Percentiles rank a stretch among this genome's conserved stretches.
These are phyloP conservation scores for Glycine latifolia DNA, from an alignment of 306 rosid species.

Conservation along the genomic window DNA sequence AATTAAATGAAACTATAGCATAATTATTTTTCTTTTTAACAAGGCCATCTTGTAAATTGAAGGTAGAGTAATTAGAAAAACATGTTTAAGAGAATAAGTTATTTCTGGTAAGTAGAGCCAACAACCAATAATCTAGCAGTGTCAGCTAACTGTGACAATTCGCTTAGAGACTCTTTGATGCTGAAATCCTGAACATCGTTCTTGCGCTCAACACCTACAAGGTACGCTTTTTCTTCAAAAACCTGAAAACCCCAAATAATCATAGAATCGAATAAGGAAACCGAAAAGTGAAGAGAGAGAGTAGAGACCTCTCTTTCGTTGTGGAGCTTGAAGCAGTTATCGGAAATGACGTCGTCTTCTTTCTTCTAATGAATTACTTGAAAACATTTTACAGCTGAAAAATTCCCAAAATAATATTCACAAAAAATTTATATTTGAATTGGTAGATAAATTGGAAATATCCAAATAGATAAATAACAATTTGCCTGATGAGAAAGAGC, in stretches of 20 bases:
- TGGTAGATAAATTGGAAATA: no score
- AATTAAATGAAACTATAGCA: not conserved
- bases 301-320: slow-evolving; percentile 75
- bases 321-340: slow-evolving; percentile 76
- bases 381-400: no score
- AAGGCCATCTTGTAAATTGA: not conserved
- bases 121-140: slow-evolving; percentile 90
- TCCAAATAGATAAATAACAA: no score
- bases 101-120: slow-evolving; percentile 88
- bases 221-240: slow-evolving; percentile 87
- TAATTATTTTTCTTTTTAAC: not conserved
- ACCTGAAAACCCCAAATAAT: slow-evolving; percentile 50
- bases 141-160: slow-evolving; percentile 87
- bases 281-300: not conserved
- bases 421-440: no score
- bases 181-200: slow-evolving; percentile 65
- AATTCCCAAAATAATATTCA: no score
- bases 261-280: not conserved
- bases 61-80: slow-evolving; percentile 8
- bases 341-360: slow-evolving; percentile 48
- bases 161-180: slow-evolving; percentile 77
- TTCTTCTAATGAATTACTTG: slow-evolving; percentile 48
- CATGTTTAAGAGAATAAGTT: slow-evolving; percentile 41
- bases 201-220: slow-evolving; percentile 86
- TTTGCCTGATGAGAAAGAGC: no score